phyloP scores from a whole-genome alignment of 2,329 filamentous ascomycete genomes.

The Coccinonectria pachysandricola region DNA sequence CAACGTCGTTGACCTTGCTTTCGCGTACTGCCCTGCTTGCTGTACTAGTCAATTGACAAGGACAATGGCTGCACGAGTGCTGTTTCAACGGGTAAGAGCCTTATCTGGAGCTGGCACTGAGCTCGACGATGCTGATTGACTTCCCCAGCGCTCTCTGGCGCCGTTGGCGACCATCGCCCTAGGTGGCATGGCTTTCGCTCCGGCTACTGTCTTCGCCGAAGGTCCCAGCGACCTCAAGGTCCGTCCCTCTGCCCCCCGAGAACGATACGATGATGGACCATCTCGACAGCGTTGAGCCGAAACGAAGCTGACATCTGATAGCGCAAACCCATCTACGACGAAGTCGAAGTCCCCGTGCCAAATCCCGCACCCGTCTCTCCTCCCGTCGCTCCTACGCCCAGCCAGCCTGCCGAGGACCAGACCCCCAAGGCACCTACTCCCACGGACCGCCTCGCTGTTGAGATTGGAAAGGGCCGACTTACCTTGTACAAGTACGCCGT shows the following conservation, averaged over 20 bases:
- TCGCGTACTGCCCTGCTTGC: conserved; percentile 17
- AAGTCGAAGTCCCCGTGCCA: conserved; percentile 39
- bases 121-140: conserved; percentile 19
- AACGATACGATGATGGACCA: background rate
- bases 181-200: conserved; percentile 37
- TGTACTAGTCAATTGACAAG: conserved; percentile 35
- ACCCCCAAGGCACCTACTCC: conserved; percentile 54
- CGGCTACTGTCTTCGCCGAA: conserved; percentile 42
- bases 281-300: background rate
- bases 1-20: conserved; percentile 14
- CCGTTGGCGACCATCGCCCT: conserved; percentile 43
- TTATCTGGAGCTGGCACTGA: conserved; percentile 4
- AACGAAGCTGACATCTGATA: conserved; percentile 12
- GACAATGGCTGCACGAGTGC: conserved; percentile 50
- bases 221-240: conserved; percentile 29
- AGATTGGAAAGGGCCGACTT: conserved; percentile 72
- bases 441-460: conserved; percentile 76
- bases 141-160: conserved; percentile 38
- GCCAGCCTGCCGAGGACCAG: conserved; percentile 25
- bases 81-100: conserved; percentile 42
- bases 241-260: too few relatives aligned
- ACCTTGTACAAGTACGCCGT: conserved; percentile 69
- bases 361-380: conserved; percentile 21
- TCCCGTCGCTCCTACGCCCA: conserved; percentile 19
- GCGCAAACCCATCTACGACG: conserved; percentile 74